Percentiles rank a stretch among this genome's conserved stretches.
phyloP scores from a whole-genome alignment of 1,139 yeast species.

The Insectozyma bohioensis region DNA sequence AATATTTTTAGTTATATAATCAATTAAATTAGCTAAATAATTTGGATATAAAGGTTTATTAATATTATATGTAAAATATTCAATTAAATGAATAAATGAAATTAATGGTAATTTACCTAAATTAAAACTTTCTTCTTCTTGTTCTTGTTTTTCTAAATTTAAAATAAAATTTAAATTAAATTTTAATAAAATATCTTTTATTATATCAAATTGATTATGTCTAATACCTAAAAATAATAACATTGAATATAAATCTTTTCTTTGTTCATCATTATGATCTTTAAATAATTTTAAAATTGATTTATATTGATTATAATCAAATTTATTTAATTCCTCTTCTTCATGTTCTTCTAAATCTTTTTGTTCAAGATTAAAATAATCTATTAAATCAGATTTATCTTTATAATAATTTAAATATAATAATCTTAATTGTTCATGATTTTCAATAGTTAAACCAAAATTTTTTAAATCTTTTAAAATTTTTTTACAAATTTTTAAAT shows the following conservation, averaged over 20 bases:
- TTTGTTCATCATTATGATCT: slow-evolving; percentile 4
- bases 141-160: too few relatives aligned
- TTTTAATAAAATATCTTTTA: slow-evolving; percentile 15
- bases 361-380: slow-evolving; percentile 6
- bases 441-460: slow-evolving; percentile 28
- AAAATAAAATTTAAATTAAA: slow-evolving; percentile 11
- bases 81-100: slow-evolving; percentile 16
- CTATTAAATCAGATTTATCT: slow-evolving; percentile 24
- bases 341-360: slow-evolving; percentile 13
- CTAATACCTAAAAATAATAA: slow-evolving; percentile 28
- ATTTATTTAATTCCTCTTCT: slow-evolving; percentile 16
- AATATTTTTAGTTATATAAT: slow-evolving; percentile 6
- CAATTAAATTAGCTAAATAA: slow-evolving; percentile 10
- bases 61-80: slow-evolving; percentile 14
- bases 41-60: slow-evolving; percentile 8
- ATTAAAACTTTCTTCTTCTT: background rate
- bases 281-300: slow-evolving; percentile 14
- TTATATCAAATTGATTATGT: slow-evolving; percentile 19
- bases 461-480: slow-evolving; percentile 28
- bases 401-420: slow-evolving; percentile 31
- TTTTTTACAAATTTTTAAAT: slow-evolving; percentile 15
- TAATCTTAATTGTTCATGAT: slow-evolving; percentile 30
- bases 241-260: slow-evolving; percentile 9
- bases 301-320: slow-evolving; percentile 22
- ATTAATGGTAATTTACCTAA: slow-evolving; percentile 10